Evolutionary conservation across 2,329 filamentous ascomycete genomes (phyloP).

Genomic region (Sporothrix euskadiensis): DNA sequence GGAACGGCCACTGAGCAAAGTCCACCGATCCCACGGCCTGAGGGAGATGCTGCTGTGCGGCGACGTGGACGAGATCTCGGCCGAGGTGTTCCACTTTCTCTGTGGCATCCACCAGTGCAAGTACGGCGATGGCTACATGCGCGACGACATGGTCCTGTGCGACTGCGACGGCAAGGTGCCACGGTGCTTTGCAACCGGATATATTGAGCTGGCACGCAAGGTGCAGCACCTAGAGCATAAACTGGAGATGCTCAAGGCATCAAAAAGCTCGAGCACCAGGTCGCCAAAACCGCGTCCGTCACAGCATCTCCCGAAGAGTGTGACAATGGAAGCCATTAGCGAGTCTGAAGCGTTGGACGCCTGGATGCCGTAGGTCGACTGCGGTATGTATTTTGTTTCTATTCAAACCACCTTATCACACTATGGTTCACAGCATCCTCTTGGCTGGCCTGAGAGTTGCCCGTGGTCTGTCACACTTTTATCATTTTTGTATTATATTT

Average conservation of each 20-base stretch:
- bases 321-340: no score
- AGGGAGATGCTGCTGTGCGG: constrained; percentile 13
- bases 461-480: neutral
- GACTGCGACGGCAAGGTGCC: constrained; percentile 31
- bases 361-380: neutral
- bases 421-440: neutral
- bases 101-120: constrained; percentile 12
- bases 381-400: neutral
- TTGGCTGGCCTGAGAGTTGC: neutral
- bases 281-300: no score
- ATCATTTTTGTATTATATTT: neutral
- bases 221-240: neutral
- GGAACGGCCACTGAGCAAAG: neutral
- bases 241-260: neutral
- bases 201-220: constrained; percentile 19
- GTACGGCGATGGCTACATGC: constrained; percentile 20
- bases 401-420: neutral
- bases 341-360: no score
- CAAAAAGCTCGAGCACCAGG: neutral
- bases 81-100: constrained; percentile 27
- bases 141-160: constrained; percentile 31
- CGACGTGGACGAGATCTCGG: constrained; percentile 24
- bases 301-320: no score
- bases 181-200: constrained; percentile 21
- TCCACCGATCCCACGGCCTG: constrained; percentile 10